Percentiles rank a stretch among this genome's conserved stretches.
phyloP scores from a whole-genome alignment of 306 rosid species.

The Cicer judaicum region DNA sequence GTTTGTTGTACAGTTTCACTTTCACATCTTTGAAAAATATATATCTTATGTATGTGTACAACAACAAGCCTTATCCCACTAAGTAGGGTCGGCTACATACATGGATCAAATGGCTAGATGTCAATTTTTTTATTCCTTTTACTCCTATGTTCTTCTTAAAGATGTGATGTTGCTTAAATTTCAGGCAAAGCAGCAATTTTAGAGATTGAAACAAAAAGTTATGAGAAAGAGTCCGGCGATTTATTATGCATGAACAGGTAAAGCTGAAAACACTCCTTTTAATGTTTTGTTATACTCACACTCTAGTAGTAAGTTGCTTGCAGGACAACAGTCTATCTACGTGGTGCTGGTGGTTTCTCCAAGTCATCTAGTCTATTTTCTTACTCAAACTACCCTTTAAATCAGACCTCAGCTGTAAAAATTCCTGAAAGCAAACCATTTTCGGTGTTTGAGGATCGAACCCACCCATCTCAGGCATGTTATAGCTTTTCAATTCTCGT shows the following conservation, averaged over 20 bases:
- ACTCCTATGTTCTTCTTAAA: slow-evolving; percentile 31
- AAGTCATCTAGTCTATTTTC: slow-evolving; percentile 76
- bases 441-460: slow-evolving; percentile 70
- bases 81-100: too few species aligned
- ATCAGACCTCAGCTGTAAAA: slow-evolving; percentile 58
- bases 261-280: slow-evolving; percentile 38
- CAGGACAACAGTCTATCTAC: slow-evolving; percentile 75
- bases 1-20: slow-evolving; percentile 37
- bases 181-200: slow-evolving; percentile 94
- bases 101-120: not conserved
- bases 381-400: slow-evolving; percentile 70
- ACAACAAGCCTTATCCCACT: too few species aligned
- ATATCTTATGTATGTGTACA: not conserved
- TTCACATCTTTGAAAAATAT: slow-evolving; percentile 28
- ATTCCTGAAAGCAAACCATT: slow-evolving; percentile 79
- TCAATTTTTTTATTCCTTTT: not conserved
- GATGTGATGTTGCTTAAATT: slow-evolving; percentile 36
- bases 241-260: slow-evolving; percentile 91
- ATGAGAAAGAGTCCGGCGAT: slow-evolving; percentile 75
- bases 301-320: slow-evolving; percentile 47
- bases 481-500: slow-evolving; percentile 34
- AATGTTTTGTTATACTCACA: slow-evolving; percentile 39
- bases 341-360: slow-evolving; percentile 99
- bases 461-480: slow-evolving; percentile 85
- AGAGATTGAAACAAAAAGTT: slow-evolving; percentile 92